phyloP scores from a whole-genome alignment of 2,329 filamentous ascomycete species.

The Amylocarpus encephaloides region DNA sequence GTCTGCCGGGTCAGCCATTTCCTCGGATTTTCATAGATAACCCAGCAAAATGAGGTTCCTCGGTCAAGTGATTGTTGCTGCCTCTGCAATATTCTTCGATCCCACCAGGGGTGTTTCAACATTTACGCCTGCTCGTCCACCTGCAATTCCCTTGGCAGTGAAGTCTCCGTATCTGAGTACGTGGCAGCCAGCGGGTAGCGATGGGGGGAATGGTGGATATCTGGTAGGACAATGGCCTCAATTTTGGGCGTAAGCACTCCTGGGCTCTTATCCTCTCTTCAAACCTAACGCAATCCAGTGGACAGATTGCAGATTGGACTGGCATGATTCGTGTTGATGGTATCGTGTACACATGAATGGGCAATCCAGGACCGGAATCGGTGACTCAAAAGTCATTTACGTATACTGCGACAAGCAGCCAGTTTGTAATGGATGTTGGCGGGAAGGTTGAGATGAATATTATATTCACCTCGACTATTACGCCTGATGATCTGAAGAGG shows the following conservation, averaged over 20 bases:
- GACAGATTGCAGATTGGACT: conserved; percentile 56
- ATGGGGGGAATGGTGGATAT: conserved; percentile 58
- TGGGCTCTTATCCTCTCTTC: not conserved
- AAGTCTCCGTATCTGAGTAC: conserved; percentile 68
- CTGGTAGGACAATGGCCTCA: conserved; percentile 63
- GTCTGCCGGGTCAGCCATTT: too few species aligned
- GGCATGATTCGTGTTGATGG: conserved; percentile 66
- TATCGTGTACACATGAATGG: conserved; percentile 61
- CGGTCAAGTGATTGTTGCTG: not conserved
- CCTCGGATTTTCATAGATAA: too few species aligned
- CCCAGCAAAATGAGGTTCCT: not conserved
- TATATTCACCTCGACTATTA: conserved; percentile 66
- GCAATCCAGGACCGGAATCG: conserved; percentile 41
- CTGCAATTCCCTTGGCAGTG: conserved; percentile 66
- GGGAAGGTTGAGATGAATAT: conserved; percentile 57
- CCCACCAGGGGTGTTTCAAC: conserved; percentile 36
- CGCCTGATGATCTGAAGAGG: conserved; percentile 56
- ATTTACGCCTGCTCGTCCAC: conserved; percentile 59
- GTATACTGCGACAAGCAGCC: conserved; percentile 67
- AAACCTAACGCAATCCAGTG: conserved; percentile 33
- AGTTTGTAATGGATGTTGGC: conserved; percentile 60
- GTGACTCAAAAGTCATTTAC: conserved; percentile 58
- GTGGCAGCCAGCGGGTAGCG: conserved; percentile 57
- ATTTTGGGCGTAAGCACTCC: conserved; percentile 59
- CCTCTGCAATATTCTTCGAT: conserved; percentile 4